Percentiles rank a stretch among this genome's conserved stretches.
These are phyloP conservation scores for Metroxylon sagu DNA, from an alignment of 176 grass and related monocot genomes.

Conservation along the genomic window DNA sequence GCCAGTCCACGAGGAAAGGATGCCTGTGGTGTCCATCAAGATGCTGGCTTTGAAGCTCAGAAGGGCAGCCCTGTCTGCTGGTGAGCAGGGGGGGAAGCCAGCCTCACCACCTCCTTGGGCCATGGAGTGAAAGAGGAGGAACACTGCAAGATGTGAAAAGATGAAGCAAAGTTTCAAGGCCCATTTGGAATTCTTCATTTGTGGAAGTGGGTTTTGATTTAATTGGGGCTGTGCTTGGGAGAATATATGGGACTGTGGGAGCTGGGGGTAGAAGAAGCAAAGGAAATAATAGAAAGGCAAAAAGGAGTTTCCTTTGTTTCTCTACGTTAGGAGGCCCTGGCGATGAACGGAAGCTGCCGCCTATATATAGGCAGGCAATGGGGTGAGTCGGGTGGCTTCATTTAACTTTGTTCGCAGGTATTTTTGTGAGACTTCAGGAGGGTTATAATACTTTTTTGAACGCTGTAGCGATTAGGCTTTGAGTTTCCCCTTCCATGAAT, in stretches of 20 bases:
- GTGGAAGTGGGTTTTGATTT: too few relatives aligned
- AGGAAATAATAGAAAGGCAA: background rate
- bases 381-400: slow-evolving; percentile 13
- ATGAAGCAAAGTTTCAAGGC: background rate
- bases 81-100: slow-evolving; percentile 23
- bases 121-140: background rate
- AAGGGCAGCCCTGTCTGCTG: slow-evolving; percentile 38
- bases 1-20: slow-evolving; percentile 56
- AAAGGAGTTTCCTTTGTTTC: background rate
- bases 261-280: background rate
- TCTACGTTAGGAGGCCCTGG: slow-evolving; percentile 21
- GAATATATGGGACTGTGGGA: background rate
- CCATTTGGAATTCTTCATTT: background rate
- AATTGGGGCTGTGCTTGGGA: too few relatives aligned
- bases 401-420: slow-evolving; percentile 33
- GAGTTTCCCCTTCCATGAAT: background rate
- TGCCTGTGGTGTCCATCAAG: slow-evolving; percentile 43
- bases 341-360: slow-evolving; percentile 1
- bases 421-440: background rate
- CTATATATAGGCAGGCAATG: slow-evolving; percentile 27
- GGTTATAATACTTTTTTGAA: slow-evolving; percentile 1
- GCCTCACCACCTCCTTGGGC: slow-evolving; percentile 2
- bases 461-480: background rate
- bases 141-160: slow-evolving; percentile 11
- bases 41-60: slow-evolving; percentile 56